Evolutionary conservation across 805 yeast species (phyloP).

Genomic region (Lipomyces yamadae): DNA sequence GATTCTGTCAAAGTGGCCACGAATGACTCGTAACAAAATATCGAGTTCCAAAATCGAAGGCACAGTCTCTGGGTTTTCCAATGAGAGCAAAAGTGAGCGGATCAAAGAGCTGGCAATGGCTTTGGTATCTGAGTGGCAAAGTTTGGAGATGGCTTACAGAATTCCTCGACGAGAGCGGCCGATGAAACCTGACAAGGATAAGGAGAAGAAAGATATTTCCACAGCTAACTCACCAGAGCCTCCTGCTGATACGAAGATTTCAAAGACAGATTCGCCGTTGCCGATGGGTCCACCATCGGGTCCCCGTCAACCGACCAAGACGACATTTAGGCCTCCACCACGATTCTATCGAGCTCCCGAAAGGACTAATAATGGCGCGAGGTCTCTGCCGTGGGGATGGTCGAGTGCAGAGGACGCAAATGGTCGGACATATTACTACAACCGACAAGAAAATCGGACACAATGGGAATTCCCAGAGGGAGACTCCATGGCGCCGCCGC

Average conservation of each 20-base stretch:
- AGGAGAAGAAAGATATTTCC: slow-evolving; percentile 2
- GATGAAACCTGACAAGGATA: slow-evolving; percentile 25
- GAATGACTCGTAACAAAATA: slow-evolving; percentile 76
- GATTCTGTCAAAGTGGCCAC: slow-evolving; percentile 68
- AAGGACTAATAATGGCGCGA: slow-evolving; percentile 45
- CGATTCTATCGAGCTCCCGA: slow-evolving; percentile 15
- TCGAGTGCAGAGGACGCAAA: slow-evolving; percentile 56
- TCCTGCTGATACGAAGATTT: neutral
- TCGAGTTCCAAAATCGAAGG: slow-evolving; percentile 73
- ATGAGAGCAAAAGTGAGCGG: slow-evolving; percentile 42
- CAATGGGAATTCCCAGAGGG: slow-evolving; percentile 65
- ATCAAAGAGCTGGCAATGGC: slow-evolving; percentile 49
- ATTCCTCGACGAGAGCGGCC: slow-evolving; percentile 65
- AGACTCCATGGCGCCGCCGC: slow-evolving; percentile 39
- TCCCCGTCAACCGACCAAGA: slow-evolving; percentile 6
- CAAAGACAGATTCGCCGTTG: neutral
- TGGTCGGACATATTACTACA: slow-evolving; percentile 59
- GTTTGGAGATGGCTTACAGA: slow-evolving; percentile 78
- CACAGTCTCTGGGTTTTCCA: slow-evolving; percentile 54
- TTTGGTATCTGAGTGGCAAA: slow-evolving; percentile 70
- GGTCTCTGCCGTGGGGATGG: slow-evolving; percentile 61
- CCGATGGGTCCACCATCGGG: slow-evolving; percentile 2
- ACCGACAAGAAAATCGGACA: slow-evolving; percentile 53
- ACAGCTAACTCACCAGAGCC: neutral
- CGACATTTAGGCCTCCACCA: slow-evolving; percentile 7